These are phyloP conservation scores for Leucoagaricus sp. DNA, from an alignment of 1,284 basidiomycete genomes.

Conservation along the genomic window DNA sequence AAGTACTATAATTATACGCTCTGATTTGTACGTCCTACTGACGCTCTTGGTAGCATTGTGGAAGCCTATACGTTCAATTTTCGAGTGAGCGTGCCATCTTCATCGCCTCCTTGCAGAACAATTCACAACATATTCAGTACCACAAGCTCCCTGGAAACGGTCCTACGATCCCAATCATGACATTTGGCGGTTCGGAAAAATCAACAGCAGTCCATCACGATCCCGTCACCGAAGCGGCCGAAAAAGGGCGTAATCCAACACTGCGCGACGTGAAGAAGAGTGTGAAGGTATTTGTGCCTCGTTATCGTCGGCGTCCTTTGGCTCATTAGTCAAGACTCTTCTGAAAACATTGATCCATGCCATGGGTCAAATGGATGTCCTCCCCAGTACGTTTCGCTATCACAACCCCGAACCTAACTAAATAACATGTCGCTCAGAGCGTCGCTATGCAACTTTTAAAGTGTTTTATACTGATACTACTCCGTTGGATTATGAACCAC, in stretches of 20 bases:
- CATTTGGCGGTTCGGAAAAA: slow-evolving; percentile 53
- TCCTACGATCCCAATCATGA: slow-evolving; percentile 63
- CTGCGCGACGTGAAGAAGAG: slow-evolving; percentile 74
- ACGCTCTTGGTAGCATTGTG: slow-evolving; percentile 54
- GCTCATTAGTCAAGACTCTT: slow-evolving; percentile 46
- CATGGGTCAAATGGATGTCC: slow-evolving; percentile 73
- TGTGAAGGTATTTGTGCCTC: slow-evolving; percentile 51
- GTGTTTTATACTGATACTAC: slow-evolving; percentile 76
- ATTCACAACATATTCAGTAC: slow-evolving; percentile 45
- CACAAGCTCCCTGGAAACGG: slow-evolving; percentile 58
- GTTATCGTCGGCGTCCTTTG: no score
- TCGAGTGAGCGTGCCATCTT: slow-evolving; percentile 40
- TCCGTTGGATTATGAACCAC: slow-evolving; percentile 77
- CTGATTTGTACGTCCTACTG: neutral
- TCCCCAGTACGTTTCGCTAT: slow-evolving; percentile 61
- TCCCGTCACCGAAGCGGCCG: slow-evolving; percentile 56
- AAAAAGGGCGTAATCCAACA: slow-evolving; percentile 61
- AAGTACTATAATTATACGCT: slow-evolving; percentile 49
- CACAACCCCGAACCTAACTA: neutral
- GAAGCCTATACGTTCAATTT: slow-evolving; percentile 86
- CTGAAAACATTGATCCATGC: slow-evolving; percentile 74
- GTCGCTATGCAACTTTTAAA: slow-evolving; percentile 82
- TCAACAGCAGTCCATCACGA: slow-evolving; percentile 45
- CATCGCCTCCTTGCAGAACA: slow-evolving; percentile 6
- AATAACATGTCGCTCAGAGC: slow-evolving; percentile 44